Base-by-base conservation (phyloP, 805 yeast genomes). In the Torulaspora franciscae region DNA sequence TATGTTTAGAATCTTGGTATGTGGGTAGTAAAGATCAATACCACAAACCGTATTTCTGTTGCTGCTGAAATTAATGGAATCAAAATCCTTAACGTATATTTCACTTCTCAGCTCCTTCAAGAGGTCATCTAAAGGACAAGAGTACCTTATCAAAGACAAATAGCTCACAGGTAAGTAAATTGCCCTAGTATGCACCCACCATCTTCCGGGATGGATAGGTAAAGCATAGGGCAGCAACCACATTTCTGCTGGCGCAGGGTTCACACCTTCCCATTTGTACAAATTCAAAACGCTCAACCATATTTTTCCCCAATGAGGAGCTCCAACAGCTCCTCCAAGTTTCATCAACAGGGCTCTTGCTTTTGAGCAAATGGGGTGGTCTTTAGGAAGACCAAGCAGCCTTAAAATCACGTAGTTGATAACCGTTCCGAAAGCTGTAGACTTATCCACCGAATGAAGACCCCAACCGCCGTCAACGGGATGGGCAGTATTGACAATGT, bases 381-480 rank as follows among this genome's bases (percentile, higher is more conserved):
- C 79, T 1, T 77, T 70, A 1, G 77, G 66, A 54, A 93, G 59
- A 0, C 99, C 99, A 40, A 91, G 67, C 10, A 93, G 65, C 50
- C 99, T 74, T 48, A 93, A 70, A n/a, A 71, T 69, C 6, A 91
- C 83, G 64, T 93, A 93, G 65, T 89, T 90, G 54, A 93, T 75
- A 0, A 86, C 73, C 1, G 99, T 93, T 4, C 99, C 99, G 63
- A 90, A 90, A 54, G 93, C 93, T 0, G 99, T 93, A 7, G 93
- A 81, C 62, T 91, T 93, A 62, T 93, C 99, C 41, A 79, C 81
- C 4, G 89, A 79, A 62, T 93, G 97, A 30, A 93, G 71, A 0
- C 99, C 99, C 99, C 99, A 93, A 2, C 99, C 99, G n/a, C 99
- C 99, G 65, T 93, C 99, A 0, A 90, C 96, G 0, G 97, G 97